Evolutionary conservation across 768 basidiomycete species (phyloP).

Genomic region (Trametes gibbosa): DNA sequence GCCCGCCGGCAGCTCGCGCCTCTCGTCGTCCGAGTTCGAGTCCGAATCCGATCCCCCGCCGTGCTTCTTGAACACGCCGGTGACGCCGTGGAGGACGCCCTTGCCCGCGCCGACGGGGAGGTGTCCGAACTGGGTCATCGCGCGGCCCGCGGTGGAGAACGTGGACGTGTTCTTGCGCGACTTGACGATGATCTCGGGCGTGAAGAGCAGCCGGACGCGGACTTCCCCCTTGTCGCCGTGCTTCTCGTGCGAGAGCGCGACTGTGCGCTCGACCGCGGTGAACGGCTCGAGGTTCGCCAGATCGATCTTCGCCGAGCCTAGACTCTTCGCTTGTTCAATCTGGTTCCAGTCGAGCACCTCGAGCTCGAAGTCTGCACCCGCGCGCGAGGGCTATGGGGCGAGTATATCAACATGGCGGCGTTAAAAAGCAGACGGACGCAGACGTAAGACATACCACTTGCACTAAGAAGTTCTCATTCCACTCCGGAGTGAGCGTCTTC

Average conservation of each 20-base stretch:
- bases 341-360: conserved; percentile 95
- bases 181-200: conserved; percentile 84
- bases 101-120: conserved; percentile 70
- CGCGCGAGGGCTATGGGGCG: conserved; percentile 67
- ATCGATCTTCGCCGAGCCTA: conserved; percentile 73
- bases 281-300: conserved; percentile 80
- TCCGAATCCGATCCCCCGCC: conserved; percentile 21
- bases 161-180: conserved; percentile 87
- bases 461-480: conserved; percentile 72
- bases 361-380: conserved; percentile 69
- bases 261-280: conserved; percentile 51
- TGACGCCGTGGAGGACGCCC: conserved; percentile 79
- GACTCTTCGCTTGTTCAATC: conserved; percentile 77
- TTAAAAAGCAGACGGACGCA: no score
- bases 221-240: conserved; percentile 76
- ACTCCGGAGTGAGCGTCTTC: conserved; percentile 82
- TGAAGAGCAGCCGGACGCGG: conserved; percentile 74
- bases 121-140: conserved; percentile 79
- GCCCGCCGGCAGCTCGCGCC: conserved; percentile 40
- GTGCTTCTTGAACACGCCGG: conserved; percentile 58
- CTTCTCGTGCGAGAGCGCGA: conserved; percentile 61
- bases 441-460: conserved; percentile 76
- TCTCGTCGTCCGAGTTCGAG: conserved; percentile 27
- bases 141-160: conserved; percentile 81
- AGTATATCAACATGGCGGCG: no score